Evolutionary conservation across 148 eudicot genomes (phyloP).

Genomic region (Beta vulgaris): DNA sequence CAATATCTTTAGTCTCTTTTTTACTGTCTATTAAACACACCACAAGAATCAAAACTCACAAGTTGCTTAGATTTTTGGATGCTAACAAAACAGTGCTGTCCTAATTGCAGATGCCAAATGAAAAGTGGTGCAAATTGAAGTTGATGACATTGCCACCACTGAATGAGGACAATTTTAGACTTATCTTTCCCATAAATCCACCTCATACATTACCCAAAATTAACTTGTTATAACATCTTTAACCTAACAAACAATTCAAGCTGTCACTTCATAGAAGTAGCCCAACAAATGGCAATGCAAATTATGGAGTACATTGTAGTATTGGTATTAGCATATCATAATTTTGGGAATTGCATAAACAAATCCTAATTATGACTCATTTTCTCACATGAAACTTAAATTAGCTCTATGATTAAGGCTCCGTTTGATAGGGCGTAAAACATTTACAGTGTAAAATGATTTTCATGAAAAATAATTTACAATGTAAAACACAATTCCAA

Average conservation of each 20-base stretch:
- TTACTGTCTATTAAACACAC: too few species aligned
- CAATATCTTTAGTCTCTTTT: too few species aligned
- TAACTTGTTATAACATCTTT: neutral
- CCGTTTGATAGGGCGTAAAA: too few species aligned
- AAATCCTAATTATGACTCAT: neutral
- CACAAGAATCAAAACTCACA: neutral
- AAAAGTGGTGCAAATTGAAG: neutral
- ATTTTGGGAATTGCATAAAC: neutral
- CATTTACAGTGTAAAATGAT: too few species aligned
- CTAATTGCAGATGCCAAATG: neutral
- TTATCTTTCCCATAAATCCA: neutral
- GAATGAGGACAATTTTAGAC: neutral
- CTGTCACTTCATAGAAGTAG: neutral
- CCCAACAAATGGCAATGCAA: neutral
- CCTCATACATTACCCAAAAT: neutral
- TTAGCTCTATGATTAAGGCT: too few species aligned
- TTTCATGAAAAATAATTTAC: too few species aligned
- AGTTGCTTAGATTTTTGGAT: neutral
- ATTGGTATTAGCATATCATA: too few species aligned
- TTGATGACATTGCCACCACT: too few species aligned
- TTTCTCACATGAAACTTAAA: neutral
- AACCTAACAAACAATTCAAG: neutral
- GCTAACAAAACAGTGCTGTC: neutral
- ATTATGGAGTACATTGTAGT: too few species aligned
- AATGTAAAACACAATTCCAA: too few species aligned